A percentile compares a stretch with the other conserved stretches of the same genome.
Conservation (phyloP, 2,329 filamentous ascomycete genomes). For the Ascochyta clinopodiicola region DNA sequence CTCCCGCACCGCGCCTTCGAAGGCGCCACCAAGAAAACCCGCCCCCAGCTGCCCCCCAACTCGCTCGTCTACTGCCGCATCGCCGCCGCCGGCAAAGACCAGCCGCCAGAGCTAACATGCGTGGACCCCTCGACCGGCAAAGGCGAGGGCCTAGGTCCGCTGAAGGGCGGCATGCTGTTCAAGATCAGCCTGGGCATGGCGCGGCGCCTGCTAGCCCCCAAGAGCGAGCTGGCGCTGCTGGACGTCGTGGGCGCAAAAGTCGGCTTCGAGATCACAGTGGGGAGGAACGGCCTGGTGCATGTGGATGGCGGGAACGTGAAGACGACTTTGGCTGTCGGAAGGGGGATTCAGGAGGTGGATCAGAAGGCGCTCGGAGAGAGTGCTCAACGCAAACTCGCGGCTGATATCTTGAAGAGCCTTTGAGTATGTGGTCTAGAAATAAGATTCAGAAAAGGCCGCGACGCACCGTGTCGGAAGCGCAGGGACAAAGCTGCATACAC, state of each 20-base stretch:
- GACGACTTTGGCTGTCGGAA: conserved; percentile 78
- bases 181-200: conserved; percentile 80
- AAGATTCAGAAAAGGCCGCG: not conserved
- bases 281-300: conserved; percentile 92
- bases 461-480: not conserved
- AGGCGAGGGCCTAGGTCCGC: conserved; percentile 81
- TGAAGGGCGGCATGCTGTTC: conserved; percentile 87
- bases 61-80: conserved; percentile 90
- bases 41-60: conserved; percentile 76
- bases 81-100: conserved; percentile 63
- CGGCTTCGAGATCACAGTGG: conserved; percentile 91
- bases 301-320: conserved; percentile 79
- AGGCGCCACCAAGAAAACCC: conserved; percentile 87
- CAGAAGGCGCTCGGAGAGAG: conserved; percentile 67
- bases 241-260: conserved; percentile 83
- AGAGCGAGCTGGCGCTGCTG: conserved; percentile 71
- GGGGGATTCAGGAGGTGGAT: conserved; percentile 80
- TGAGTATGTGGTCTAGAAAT: not conserved
- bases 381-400: conserved; percentile 74
- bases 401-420: conserved; percentile 64
- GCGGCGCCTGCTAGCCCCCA: conserved; percentile 72
- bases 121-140: conserved; percentile 87
- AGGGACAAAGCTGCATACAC: no score
- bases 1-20: conserved; percentile 93
- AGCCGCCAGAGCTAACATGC: conserved; percentile 90